A percentile compares a stretch with the other conserved stretches of the same genome.
Conservation (phyloP, 1,284 basidiomycete genomes). For the Cerioporus squamosus region DNA sequence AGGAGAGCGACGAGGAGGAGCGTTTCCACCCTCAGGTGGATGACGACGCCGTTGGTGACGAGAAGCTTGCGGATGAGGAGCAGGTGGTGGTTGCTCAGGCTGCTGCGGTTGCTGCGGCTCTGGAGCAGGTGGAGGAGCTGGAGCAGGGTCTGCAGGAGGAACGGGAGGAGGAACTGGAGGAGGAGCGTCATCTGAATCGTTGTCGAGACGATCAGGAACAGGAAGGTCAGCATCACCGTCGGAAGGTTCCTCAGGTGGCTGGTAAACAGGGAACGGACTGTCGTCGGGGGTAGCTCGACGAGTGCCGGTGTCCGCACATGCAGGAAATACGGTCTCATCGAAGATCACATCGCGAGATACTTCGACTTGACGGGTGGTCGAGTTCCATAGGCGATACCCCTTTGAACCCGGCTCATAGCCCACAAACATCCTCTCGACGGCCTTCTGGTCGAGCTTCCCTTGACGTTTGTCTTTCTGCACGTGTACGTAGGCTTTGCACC, state of each 20-base stretch:
- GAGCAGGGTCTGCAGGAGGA: no score
- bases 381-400: slow-evolving; percentile 18
- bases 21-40: no score
- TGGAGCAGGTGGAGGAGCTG: no score
- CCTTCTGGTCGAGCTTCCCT: slow-evolving; percentile 9
- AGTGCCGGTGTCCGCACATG: not conserved
- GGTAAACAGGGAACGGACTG: not conserved
- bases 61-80: no score
- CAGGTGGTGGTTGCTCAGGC: no score
- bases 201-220: no score
- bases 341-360: slow-evolving; percentile 10
- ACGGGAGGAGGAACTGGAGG: no score
- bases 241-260: not conserved
- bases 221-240: not conserved
- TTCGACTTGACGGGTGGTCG: slow-evolving; percentile 11
- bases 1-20: no score
- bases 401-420: slow-evolving; percentile 13
- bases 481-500: slow-evolving; percentile 17
- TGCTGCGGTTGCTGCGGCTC: no score
- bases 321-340: slow-evolving; percentile 9
- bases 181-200: no score
- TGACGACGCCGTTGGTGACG: no score
- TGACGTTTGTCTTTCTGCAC: slow-evolving; percentile 1
- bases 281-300: not conserved
- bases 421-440: slow-evolving; percentile 13